Conservation (phyloP, 23 red algal genomes). For the Pyropia haitanensis region DNA sequence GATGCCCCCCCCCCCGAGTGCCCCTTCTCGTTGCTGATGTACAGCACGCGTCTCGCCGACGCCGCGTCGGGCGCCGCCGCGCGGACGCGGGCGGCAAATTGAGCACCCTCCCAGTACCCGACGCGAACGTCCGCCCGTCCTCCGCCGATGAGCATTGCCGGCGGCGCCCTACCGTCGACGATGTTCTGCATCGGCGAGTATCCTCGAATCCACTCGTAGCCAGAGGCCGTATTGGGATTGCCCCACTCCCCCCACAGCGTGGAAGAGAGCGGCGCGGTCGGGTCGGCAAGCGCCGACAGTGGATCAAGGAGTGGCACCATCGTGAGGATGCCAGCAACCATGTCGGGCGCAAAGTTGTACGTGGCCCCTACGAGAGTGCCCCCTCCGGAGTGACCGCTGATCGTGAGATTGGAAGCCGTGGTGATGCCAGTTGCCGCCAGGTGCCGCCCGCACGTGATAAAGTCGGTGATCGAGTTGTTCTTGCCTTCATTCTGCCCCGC, state of each 20-base stretch:
- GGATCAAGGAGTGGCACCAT: slow-evolving; percentile 74
- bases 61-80: slow-evolving; percentile 34
- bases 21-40: slow-evolving; percentile 51
- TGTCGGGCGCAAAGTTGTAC: slow-evolving; percentile 61
- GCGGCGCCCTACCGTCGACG: slow-evolving; percentile 38
- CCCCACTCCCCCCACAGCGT: slow-evolving; percentile 77
- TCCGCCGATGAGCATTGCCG: slow-evolving; percentile 40
- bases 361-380: slow-evolving; percentile 61
- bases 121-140: slow-evolving; percentile 71
- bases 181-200: slow-evolving; percentile 74
- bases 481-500: slow-evolving; percentile 48
- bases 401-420: slow-evolving; percentile 17
- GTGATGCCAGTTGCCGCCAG: slow-evolving; percentile 19
- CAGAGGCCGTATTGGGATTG: slow-evolving; percentile 50
- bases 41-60: slow-evolving; percentile 40
- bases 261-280: slow-evolving; percentile 62
- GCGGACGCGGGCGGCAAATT: slow-evolving; percentile 59
- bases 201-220: slow-evolving; percentile 44
- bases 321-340: slow-evolving; percentile 46
- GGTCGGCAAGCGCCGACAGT: slow-evolving; percentile 68
- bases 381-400: slow-evolving; percentile 51
- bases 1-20: slow-evolving; percentile 25
- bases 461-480: slow-evolving; percentile 72
- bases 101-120: slow-evolving; percentile 55
- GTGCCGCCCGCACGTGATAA: slow-evolving; percentile 48